These are phyloP conservation scores for Podospora tetraspora DNA, from an alignment of 495 filamentous ascomycete genomes.

Conservation along the genomic window DNA sequence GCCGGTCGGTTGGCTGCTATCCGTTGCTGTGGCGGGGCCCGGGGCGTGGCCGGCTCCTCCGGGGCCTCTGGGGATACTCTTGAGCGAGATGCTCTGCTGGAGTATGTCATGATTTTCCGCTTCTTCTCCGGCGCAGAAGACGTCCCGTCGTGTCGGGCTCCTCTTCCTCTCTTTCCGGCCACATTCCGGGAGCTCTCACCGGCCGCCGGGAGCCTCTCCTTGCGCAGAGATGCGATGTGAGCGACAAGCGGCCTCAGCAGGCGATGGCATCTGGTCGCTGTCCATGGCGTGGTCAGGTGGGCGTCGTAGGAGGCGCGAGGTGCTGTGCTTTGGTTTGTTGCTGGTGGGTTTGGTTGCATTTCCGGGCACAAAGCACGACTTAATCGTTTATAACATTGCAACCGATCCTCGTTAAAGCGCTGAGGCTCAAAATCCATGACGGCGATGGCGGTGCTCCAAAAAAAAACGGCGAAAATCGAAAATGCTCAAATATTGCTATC, in stretches of 20 bases:
- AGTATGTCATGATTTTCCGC: constrained; percentile 19
- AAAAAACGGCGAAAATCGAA: background rate
- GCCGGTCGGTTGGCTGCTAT: constrained; percentile 9
- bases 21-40: constrained; percentile 13
- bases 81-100: constrained; percentile 18
- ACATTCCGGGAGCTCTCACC: background rate
- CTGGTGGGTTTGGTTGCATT: too few species aligned
- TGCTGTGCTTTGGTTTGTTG: too few species aligned
- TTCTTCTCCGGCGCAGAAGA: constrained; percentile 11
- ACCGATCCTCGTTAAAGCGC: too few species aligned
- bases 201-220: constrained; percentile 24
- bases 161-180: constrained; percentile 15
- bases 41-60: constrained; percentile 15
- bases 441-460: background rate
- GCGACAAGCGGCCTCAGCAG: constrained; percentile 51
- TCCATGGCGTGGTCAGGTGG: constrained; percentile 40
- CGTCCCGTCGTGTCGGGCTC: constrained; percentile 3
- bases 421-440: background rate
- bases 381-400: too few species aligned
- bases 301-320: background rate
- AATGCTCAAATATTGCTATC: background rate
- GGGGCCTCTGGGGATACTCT: background rate
- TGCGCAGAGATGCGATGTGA: constrained; percentile 47
- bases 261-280: constrained; percentile 50
- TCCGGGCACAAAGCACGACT: too few species aligned